Base-by-base conservation (phyloP, 805 yeast species). In the Kregervanrija delftensis region DNA sequence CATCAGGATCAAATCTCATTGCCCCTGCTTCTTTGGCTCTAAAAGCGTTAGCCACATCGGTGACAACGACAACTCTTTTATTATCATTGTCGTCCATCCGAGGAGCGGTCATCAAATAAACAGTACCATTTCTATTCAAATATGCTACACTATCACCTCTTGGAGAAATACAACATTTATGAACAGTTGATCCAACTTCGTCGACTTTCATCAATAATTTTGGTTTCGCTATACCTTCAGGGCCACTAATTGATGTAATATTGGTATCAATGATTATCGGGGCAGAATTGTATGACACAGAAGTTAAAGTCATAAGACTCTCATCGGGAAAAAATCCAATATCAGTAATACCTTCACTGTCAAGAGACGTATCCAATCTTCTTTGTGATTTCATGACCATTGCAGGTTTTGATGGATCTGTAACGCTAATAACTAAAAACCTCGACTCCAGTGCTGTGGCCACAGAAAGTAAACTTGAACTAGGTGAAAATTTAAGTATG, bases 261-360 rank as follows among this genome's bases (percentile, higher is more conserved):
- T 75, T 71, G 4, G 89, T 74, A 52, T 83, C 86, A 30, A 83
- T 70, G 6, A 83, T 70, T 38, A 83, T 79, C 0, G 89, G 87
- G 3, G 82, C 77, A 2, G 86, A 73, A 50, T 77, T 74, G 43
- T 77, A 76, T 6, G 88, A 82, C 5, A 76, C 77, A 1, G 85
- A 73, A 0, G 83, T 72, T 11, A 68, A 53, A 0, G 73, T 58
- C 76, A 81, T 73, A 37, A 73, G 63, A 46, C 76, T 63, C 50
- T 79, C 77, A 35, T 79, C 81, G 0, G 88, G 87, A 60, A 83
- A 81, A 59, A 89, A 84, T 45, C 76, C 74, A 6, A 86, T 65
- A 49, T 81, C 86, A 0, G 98, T 91, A 34, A 91, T 86, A 2
- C 97, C 97, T 59, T 90, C 97, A 45, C 86, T 79, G 49, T 86